These are phyloP conservation scores for Scleromitrula shiraiana DNA, from an alignment of 2,329 filamentous ascomycete genomes.

Conservation along the genomic window DNA sequence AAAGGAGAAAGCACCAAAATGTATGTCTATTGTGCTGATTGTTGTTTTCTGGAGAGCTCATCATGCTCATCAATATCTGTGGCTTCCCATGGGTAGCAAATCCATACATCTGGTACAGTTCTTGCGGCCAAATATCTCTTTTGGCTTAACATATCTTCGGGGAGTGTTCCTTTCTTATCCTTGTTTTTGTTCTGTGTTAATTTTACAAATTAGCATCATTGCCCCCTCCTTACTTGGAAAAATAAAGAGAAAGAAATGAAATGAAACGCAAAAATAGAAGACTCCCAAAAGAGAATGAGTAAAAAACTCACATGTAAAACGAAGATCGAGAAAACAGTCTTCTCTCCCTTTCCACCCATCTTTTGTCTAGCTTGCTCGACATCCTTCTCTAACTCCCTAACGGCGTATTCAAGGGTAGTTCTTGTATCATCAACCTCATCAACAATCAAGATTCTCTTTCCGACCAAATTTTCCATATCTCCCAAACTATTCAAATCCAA, in stretches of 20 bases:
- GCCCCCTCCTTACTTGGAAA: not conserved
- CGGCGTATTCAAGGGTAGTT: slow-evolving; percentile 89
- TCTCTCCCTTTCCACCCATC: slow-evolving; percentile 62
- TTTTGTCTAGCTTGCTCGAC: slow-evolving; percentile 72
- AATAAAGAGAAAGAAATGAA: not conserved
- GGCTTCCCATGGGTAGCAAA: slow-evolving; percentile 98
- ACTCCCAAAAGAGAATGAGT: not conserved
- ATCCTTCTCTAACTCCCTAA: slow-evolving; percentile 90
- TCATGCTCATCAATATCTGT: slow-evolving; percentile 92
- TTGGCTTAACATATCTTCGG: slow-evolving; percentile 64
- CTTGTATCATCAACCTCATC: slow-evolving; percentile 95
- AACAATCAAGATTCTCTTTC: slow-evolving; percentile 86
- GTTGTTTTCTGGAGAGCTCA: slow-evolving; percentile 43
- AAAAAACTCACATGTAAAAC: slow-evolving; percentile 66
- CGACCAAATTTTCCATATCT: slow-evolving; percentile 81
- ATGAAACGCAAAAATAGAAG: not conserved
- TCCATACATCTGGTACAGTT: slow-evolving; percentile 93
- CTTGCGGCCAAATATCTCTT: slow-evolving; percentile 75
- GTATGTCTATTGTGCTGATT: slow-evolving; percentile 15
- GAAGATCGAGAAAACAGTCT: slow-evolving; percentile 89
- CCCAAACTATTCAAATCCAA: slow-evolving; percentile 77
- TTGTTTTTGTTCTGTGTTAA: slow-evolving; percentile 83
- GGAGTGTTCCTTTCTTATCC: slow-evolving; percentile 81
- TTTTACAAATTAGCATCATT: not conserved
- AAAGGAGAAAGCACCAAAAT: too few relatives aligned